Conservation (phyloP, 2,329 filamentous ascomycete genomes). For the Ophiostoma tasmaniense region DNA sequence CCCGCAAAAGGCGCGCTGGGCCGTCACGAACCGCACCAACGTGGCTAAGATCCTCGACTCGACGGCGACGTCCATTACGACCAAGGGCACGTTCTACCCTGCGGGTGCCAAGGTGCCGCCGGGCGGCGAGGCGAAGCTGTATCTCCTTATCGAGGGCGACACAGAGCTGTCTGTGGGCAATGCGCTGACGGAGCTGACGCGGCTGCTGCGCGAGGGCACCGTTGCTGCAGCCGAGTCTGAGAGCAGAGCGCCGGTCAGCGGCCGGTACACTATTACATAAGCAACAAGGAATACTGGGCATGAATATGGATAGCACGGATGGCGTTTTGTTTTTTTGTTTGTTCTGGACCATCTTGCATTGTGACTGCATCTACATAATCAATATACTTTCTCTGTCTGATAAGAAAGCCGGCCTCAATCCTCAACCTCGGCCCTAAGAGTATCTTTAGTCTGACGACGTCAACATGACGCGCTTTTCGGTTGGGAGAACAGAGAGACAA, state of each 20-base stretch:
- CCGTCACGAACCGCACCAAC: conserved; percentile 95
- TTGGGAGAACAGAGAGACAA: too few species aligned
- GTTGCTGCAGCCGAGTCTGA: conserved; percentile 84
- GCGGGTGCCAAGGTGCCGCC: conserved; percentile 69
- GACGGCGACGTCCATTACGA: conserved; percentile 92
- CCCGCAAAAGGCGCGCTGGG: conserved; percentile 96
- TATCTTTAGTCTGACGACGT: too few species aligned
- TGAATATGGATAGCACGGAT: too few species aligned
- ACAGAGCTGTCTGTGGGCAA: conserved; percentile 86
- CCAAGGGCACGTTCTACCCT: conserved; percentile 86
- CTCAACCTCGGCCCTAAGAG: too few species aligned
- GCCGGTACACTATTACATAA: conserved; percentile 77
- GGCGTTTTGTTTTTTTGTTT: background rate
- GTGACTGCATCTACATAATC: background rate
- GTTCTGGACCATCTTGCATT: background rate
- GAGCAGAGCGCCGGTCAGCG: conserved; percentile 65
- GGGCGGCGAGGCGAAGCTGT: conserved; percentile 81
- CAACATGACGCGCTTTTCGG: too few species aligned
- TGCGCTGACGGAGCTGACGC: conserved; percentile 82
- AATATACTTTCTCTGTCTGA: background rate
- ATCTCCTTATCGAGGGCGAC: conserved; percentile 95
- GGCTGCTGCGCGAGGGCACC: conserved; percentile 81
- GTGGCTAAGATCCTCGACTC: conserved; percentile 95
- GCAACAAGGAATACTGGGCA: background rate
- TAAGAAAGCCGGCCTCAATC: too few species aligned